Evolutionary conservation across 305 asterid species (phyloP).

Genomic region (Andrographis paniculata): DNA sequence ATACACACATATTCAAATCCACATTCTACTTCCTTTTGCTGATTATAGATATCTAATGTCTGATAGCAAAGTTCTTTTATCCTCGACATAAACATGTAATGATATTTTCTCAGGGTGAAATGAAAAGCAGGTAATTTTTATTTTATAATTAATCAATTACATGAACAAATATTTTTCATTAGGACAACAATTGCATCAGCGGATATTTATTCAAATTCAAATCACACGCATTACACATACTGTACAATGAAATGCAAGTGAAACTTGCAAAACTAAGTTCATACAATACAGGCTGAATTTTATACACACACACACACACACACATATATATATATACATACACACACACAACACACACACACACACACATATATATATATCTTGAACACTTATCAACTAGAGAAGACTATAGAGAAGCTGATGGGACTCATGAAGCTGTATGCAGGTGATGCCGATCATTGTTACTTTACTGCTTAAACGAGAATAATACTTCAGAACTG

Average conservation of each 20-base stretch:
- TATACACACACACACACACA: neutral
- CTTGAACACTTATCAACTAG: conserved; percentile 1
- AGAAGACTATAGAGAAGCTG: conserved; percentile 1
- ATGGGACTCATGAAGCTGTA: neutral
- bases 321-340: neutral
- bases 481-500: neutral
- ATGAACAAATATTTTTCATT: no score
- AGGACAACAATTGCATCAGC: no score
- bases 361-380: conserved; percentile 3
- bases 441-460: conserved; percentile 1
- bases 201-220: no score
- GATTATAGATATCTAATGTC: no score
- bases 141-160: no score
- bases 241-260: neutral
- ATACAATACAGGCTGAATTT: neutral
- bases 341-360: neutral
- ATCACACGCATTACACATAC: neutral
- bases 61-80: no score
- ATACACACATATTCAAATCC: no score
- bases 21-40: no score
- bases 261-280: neutral
- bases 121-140: no score
- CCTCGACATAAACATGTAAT: no score
- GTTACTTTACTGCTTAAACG: neutral
- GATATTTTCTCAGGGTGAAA: no score